Conservation (phyloP, 1,139 yeast species). For the Debaryomyces subglobosus region DNA sequence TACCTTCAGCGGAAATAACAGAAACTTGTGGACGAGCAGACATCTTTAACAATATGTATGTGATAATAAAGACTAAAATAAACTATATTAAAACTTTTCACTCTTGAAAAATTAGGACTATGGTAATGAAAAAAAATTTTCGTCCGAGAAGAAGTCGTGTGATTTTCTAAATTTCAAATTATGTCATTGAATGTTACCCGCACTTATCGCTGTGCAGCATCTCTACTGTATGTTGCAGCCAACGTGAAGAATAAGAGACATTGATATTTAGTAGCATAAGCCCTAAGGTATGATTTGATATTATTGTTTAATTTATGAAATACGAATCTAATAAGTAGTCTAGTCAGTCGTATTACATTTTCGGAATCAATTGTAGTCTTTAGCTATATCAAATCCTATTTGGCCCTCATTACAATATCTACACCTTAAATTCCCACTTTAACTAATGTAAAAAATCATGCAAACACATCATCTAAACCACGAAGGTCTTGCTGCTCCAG, state of each 20-base stretch:
- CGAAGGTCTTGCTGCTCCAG: background rate
- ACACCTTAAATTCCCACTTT: background rate
- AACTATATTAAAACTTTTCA: background rate
- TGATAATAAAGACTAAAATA: constrained; percentile 27
- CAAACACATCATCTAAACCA: background rate
- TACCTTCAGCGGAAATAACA: constrained; percentile 88
- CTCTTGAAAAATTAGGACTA: constrained; percentile 1
- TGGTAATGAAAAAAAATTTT: constrained; percentile 8
- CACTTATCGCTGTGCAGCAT: background rate
- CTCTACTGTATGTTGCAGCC: too few relatives aligned
- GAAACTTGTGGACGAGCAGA: constrained; percentile 96
- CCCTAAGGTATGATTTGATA: too few relatives aligned
- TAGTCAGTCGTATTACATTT: too few relatives aligned
- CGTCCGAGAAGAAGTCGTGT: constrained; percentile 6
- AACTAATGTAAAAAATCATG: background rate
- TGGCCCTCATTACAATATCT: too few relatives aligned
- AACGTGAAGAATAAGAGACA: too few relatives aligned
- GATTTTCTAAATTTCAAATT: background rate
- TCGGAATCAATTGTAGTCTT: too few relatives aligned
- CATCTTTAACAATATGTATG: constrained; percentile 45
- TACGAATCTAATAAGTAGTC: too few relatives aligned
- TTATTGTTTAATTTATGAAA: too few relatives aligned
- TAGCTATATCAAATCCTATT: too few relatives aligned
- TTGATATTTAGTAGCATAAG: too few relatives aligned
- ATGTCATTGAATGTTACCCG: background rate